Evolutionary conservation across 805 yeast genomes (phyloP), one percentile per base, ranked within the genome.

Genomic region (Candida broadrunensis): DNA sequence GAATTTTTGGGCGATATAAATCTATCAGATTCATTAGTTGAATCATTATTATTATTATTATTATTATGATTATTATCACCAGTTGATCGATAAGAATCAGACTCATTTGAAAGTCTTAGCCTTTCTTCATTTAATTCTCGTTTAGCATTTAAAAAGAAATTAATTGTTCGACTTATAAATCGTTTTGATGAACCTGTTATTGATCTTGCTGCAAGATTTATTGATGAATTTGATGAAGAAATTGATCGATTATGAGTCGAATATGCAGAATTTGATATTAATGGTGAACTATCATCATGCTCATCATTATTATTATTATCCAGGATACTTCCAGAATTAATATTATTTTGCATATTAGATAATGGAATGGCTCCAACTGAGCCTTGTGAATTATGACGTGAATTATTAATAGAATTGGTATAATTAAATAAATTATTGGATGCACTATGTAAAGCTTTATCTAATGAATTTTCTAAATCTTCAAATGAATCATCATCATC

Each of bases 391-490:
- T 50, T 49, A 45, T 56, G 50, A 40, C 58, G 52, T 45, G 60
- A 57, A 20, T 50, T 58, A 32, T 53, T 52, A 40, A 53, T 45
- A 23, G 47, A 47, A 17, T 49, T 37, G 16, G 52, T 40, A 54
- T 66, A 49, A 53, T 65, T 41, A 36, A 55, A 58, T 27, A 63
- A 51, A 63, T 70, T 48, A 68, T 70, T 58, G 62, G 80, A 51
- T 48, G 67, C 69, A 52, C 60, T 65, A 44, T 78, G 78, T 48
- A 84, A 63, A 1, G 88, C 91, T 36, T 78, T 78, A 51, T 81
- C 85, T 43, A 82, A 65, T 9, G 85, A 79, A 47, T 70, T 72
- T 54, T 83, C 88, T 54, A 84, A 77, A 48, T 77, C 75, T 49
- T 83, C 88, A 51, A 82, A 72, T 11, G 79, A 67, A 23, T 55